Conservation (phyloP, 2,329 filamentous ascomycete species). For the Trematosphaeria pertusa region DNA sequence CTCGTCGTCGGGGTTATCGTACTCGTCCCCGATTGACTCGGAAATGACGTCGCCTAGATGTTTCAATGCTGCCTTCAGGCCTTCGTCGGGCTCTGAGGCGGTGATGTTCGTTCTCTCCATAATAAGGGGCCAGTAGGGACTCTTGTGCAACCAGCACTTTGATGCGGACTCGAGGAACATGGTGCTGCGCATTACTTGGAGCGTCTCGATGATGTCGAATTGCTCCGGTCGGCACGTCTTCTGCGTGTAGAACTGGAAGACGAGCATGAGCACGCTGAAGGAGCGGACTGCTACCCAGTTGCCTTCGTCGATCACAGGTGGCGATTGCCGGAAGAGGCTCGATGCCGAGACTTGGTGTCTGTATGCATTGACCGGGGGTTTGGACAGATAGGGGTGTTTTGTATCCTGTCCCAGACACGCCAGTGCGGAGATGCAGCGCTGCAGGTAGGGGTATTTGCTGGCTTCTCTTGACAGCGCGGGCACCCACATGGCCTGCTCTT, state of each 20-base stretch:
- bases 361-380: slow-evolving; percentile 8
- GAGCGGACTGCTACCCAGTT: slow-evolving; percentile 18
- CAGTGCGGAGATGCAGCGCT: slow-evolving; percentile 15
- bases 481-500: slow-evolving; percentile 10
- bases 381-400: not conserved
- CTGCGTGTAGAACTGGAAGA: slow-evolving; percentile 17
- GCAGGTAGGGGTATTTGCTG: slow-evolving; percentile 13
- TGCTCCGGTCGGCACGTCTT: slow-evolving; percentile 1
- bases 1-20: slow-evolving; percentile 1
- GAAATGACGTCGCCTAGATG: slow-evolving; percentile 5
- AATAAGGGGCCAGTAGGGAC: slow-evolving; percentile 12
- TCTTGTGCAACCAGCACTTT: slow-evolving; percentile 6
- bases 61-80: slow-evolving; percentile 5
- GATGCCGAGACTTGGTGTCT: slow-evolving; percentile 17
- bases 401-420: slow-evolving; percentile 5
- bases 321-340: slow-evolving; percentile 11
- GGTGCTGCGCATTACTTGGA: slow-evolving; percentile 14
- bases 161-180: slow-evolving; percentile 7
- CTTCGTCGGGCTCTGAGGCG: not conserved
- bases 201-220: slow-evolving; percentile 14
- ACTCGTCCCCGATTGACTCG: not conserved
- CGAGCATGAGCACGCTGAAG: slow-evolving; percentile 12
- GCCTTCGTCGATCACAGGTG: slow-evolving; percentile 9
- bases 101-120: slow-evolving; percentile 2
- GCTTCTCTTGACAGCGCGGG: slow-evolving; percentile 4